Evolutionary conservation across 2,329 filamentous ascomycete species (phyloP).

Genomic region (Leptographium lundbergii): DNA sequence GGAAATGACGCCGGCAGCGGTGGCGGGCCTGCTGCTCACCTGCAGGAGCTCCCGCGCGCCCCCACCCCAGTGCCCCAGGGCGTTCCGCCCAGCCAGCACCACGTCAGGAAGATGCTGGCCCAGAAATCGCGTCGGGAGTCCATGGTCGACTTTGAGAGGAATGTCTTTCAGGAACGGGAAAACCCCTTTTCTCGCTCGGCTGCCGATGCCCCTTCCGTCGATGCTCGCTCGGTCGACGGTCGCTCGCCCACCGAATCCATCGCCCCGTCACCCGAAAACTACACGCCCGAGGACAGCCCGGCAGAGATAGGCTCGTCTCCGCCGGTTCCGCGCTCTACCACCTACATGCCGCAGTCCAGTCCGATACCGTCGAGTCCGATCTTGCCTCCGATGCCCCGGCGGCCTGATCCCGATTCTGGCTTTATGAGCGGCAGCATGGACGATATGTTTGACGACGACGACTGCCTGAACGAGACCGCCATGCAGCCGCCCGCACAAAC

Average conservation of each 20-base stretch:
- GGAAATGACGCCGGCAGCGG: conserved; percentile 20
- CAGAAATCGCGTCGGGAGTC: conserved; percentile 49
- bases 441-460: conserved; percentile 54
- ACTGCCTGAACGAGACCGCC: conserved; percentile 16
- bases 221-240: conserved; percentile 29
- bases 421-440: conserved; percentile 72
- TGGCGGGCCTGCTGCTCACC: conserved; percentile 32
- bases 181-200: conserved; percentile 16
- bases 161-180: conserved; percentile 14
- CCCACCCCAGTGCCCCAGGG: conserved; percentile 60
- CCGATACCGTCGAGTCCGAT: conserved; percentile 71
- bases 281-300: conserved; percentile 53
- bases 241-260: conserved; percentile 40
- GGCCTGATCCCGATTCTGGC: conserved; percentile 58
- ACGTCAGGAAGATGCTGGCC: conserved; percentile 19
- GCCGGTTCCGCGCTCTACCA: conserved; percentile 55
- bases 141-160: conserved; percentile 20
- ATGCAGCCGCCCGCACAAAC: conserved; percentile 2
- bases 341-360: conserved; percentile 38
- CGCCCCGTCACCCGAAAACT: conserved; percentile 37
- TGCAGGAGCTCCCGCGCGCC: conserved; percentile 62
- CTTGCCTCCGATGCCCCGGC: conserved; percentile 48
- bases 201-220: too few relatives aligned
- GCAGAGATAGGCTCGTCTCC: conserved; percentile 83
- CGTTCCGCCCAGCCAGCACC: conserved; percentile 18